Conservation (phyloP, 306 rosid species). For the Lotus japonicus region DNA sequence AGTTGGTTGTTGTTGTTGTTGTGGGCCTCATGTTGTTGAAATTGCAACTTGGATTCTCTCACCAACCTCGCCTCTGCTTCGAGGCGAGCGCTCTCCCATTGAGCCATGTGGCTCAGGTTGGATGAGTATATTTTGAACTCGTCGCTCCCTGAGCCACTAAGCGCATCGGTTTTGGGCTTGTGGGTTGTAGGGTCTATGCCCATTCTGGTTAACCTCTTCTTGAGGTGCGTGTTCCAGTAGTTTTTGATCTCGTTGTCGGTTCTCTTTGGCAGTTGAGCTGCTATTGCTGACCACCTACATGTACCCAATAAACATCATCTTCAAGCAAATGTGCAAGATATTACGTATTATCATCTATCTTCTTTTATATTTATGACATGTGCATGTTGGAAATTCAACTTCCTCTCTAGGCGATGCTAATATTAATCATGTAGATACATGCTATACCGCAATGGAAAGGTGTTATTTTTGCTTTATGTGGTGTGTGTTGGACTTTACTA, state of each 20-base stretch:
- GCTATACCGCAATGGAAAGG: too few species aligned
- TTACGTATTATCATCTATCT: too few species aligned
- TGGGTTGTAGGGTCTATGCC: conserved; percentile 48
- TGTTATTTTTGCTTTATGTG: neutral
- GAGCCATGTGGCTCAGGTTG: conserved; percentile 48
- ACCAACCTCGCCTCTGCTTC: conserved; percentile 43
- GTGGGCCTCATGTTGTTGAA: neutral
- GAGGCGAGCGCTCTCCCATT: conserved; percentile 49
- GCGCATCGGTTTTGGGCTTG: conserved; percentile 28
- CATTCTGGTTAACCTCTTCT: conserved; percentile 39
- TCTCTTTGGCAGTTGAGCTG: conserved; percentile 41
- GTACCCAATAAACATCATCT: too few species aligned
- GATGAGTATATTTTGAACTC: conserved; percentile 18
- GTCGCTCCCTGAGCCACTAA: neutral
- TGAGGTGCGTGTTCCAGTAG: conserved; percentile 48
- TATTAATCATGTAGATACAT: neutral
- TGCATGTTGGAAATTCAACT: too few species aligned
- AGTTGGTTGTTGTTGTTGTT: neutral
- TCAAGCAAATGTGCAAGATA: too few species aligned
- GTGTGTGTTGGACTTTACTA: neutral
- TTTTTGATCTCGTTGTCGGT: conserved; percentile 51
- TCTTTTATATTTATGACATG: too few species aligned
- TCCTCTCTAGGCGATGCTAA: too few species aligned
- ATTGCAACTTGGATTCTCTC: conserved; percentile 29
- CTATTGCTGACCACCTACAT: conserved; percentile 55